These are phyloP conservation scores for Piper betle DNA, from an alignment of 164 flowering plant species.

Conservation along the genomic window DNA sequence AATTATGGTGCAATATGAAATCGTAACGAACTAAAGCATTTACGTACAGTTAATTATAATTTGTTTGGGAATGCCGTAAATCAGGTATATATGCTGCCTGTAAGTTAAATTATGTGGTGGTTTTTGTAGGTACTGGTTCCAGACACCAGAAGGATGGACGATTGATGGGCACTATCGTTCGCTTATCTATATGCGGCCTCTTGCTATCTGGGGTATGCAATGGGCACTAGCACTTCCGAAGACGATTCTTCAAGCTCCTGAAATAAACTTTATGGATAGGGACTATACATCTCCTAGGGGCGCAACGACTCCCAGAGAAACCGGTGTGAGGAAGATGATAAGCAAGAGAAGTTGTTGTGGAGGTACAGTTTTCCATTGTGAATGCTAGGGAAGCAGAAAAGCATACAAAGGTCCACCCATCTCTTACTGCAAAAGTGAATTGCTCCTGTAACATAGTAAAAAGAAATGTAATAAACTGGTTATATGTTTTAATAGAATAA, in stretches of 20 bases:
- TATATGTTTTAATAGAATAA: too few species aligned
- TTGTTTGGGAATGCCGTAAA: not conserved
- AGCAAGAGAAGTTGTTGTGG: constrained; percentile 38
- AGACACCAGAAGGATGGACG: constrained; percentile 90
- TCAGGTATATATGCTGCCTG: not conserved
- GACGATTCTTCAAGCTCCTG: constrained; percentile 60
- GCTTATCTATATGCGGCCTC: constrained; percentile 79
- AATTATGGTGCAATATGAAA: too few species aligned
- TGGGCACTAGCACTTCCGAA: constrained; percentile 66
- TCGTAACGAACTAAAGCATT: too few species aligned
- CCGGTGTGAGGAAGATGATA: constrained; percentile 30
- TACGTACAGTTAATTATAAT: not conserved
- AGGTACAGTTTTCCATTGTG: constrained; percentile 46
- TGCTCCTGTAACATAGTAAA: not conserved
- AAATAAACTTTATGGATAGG: constrained; percentile 66
- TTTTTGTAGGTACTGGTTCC: constrained; percentile 73
- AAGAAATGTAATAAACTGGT: not conserved
- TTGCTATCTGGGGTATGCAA: constrained; percentile 94
- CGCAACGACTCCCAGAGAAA: constrained; percentile 19
- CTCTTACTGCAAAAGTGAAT: not conserved
- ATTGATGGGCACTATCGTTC: constrained; percentile 79
- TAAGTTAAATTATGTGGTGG: not conserved
- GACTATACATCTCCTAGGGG: constrained; percentile 18
- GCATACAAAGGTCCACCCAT: not conserved
- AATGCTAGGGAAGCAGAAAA: constrained; percentile 25